Evolutionary conservation across 2,329 filamentous ascomycete genomes (phyloP).

Genomic region (Stagonosporopsis tanaceti): DNA sequence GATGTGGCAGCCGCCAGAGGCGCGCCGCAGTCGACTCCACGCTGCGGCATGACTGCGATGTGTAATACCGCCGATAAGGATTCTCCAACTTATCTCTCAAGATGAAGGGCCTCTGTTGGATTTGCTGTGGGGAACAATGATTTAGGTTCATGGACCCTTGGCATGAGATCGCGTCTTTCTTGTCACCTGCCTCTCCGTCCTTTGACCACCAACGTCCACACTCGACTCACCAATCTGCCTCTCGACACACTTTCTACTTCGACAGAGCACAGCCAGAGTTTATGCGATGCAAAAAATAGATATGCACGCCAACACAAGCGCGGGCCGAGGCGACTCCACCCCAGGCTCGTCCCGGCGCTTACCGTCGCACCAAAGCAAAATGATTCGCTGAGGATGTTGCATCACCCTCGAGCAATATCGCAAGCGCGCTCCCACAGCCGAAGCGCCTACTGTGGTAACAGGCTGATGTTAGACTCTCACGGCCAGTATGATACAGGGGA

Average conservation of each 20-base stretch:
- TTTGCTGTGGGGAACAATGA: neutral
- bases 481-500: too few species aligned
- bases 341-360: conserved; percentile 30
- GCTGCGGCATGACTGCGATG: neutral
- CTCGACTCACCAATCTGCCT: neutral
- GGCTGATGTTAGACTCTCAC: too few species aligned
- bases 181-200: conserved; percentile 1
- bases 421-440: conserved; percentile 32
- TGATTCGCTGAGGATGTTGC: conserved; percentile 34
- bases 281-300: conserved; percentile 14
- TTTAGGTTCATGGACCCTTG: conserved; percentile 3
- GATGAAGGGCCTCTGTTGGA: neutral
- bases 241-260: neutral
- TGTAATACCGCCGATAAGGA: neutral
- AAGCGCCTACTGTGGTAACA: conserved; percentile 2
- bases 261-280: neutral
- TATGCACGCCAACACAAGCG: conserved; percentile 2
- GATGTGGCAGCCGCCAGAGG: neutral
- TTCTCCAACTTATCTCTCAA: neutral
- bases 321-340: conserved; percentile 14
- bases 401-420: conserved; percentile 13
- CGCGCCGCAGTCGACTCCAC: neutral
- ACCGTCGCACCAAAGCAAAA: conserved; percentile 30
- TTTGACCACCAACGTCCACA: neutral
- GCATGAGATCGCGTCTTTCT: neutral